Base-by-base conservation (phyloP, 805 yeast genomes). In the Starmerella kuoi region DNA sequence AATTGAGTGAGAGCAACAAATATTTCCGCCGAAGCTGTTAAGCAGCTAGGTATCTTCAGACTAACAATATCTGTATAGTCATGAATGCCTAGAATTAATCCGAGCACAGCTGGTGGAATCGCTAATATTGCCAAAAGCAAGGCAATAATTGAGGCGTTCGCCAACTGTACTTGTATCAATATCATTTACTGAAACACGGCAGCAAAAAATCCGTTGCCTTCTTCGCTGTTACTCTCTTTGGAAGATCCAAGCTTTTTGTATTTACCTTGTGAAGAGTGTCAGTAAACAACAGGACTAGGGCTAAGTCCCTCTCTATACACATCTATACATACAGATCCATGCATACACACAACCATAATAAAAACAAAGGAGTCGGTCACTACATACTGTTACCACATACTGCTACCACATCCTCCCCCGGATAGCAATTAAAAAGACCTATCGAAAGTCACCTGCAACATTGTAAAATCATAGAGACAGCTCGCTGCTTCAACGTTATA, bases 131-230 rank as follows among this genome's bases (percentile, higher is more conserved):
- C 45, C 11, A 38, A 37, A 9, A 31, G 44, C 17, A 54, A 36
- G 2, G 58, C 47, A 4, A 43, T 43, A 21, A 55, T 31, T n/a
- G 59, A 53, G 3, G 51, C 33, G 4, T 55, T 49, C 14, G 59
- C 53, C 31, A 56, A 40, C 39, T 54, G 52, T 12, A 56, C 46
- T 31, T 56, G 50, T 5, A 56, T 52, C 7, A 41, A 49, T 18
- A 56, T 46, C 54, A 50, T 50, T 14, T 11, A 8, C 26, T 17
- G n/a, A 6, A n/a, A n/a, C n/a, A n/a, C n/a, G n/a, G n/a, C n/a
- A n/a, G n/a, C n/a, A 7, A 7, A n/a, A 34, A 12, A 11, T 14
- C 39, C 7, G 7, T 20, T 31, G 37, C 14, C n/a, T 20, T 7
- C 15, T n/a, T 15, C 9, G 7, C 35, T 11, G 12, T 9, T 14